phyloP scores from a whole-genome alignment of 441 rosid species.

The Capsella rubella region DNA sequence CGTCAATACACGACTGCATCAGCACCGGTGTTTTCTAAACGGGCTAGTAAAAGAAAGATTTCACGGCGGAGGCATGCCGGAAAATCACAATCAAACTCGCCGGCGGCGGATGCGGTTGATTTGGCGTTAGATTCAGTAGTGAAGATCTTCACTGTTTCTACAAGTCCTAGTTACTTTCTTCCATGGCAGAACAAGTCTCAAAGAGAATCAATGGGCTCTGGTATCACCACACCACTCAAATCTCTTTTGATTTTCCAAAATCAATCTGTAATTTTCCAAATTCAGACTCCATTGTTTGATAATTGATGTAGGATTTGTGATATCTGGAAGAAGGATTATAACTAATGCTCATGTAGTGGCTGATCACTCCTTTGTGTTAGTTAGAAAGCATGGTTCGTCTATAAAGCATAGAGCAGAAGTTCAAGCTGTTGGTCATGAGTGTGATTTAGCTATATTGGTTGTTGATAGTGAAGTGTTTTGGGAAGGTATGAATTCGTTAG shows the following conservation, averaged over 20 bases:
- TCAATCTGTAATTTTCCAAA: not conserved
- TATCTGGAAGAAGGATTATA: constrained; percentile 71
- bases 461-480: constrained; percentile 57
- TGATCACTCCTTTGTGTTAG: constrained; percentile 81
- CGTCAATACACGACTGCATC: constrained; percentile 16
- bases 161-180: constrained; percentile 76
- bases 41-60: not conserved
- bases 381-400: constrained; percentile 87
- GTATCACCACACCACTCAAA: constrained; percentile 30
- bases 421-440: constrained; percentile 83
- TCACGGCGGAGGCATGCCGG: constrained; percentile 20
- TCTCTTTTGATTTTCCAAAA: not conserved
- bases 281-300: not conserved
- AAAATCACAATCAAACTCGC: not conserved
- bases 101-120: constrained; percentile 52
- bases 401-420: constrained; percentile 72
- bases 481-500: constrained; percentile 66
- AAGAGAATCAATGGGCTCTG: constrained; percentile 85
- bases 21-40: not conserved
- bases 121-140: constrained; percentile 83
- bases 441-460: constrained; percentile 78
- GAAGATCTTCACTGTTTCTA: constrained; percentile 77
- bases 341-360: constrained; percentile 94
- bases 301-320: constrained; percentile 43
- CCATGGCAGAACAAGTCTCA: constrained; percentile 94